phyloP scores from a whole-genome alignment of 495 filamentous ascomycete species.

The Penicillium desertorum region DNA sequence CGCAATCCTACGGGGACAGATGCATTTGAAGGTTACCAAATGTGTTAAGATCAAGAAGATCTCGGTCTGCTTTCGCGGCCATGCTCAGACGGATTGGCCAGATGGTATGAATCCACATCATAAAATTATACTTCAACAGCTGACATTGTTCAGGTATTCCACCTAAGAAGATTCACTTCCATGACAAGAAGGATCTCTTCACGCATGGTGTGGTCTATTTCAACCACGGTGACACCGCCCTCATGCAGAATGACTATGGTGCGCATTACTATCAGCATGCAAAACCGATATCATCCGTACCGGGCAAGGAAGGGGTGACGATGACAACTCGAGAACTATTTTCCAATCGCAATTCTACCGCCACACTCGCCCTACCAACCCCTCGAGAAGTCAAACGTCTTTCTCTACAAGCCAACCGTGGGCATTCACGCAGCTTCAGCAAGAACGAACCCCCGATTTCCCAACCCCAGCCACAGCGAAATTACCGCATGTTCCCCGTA shows the following conservation, averaged over 20 bases:
- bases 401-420: constrained; percentile 72
- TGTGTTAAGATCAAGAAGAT: constrained; percentile 94
- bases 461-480: constrained; percentile 72
- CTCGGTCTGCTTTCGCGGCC: constrained; percentile 79
- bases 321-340: constrained; percentile 45
- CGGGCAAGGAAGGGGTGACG: constrained; percentile 49
- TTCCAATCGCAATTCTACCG: constrained; percentile 40
- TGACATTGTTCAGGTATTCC: constrained; percentile 67
- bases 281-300: constrained; percentile 41
- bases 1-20: constrained; percentile 80
- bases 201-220: constrained; percentile 51
- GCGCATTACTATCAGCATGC: constrained; percentile 48
- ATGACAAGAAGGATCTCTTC: constrained; percentile 66
- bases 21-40: constrained; percentile 82
- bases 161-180: constrained; percentile 78
- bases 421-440: constrained; percentile 79
- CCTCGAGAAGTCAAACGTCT: constrained; percentile 60
- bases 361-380: constrained; percentile 39
- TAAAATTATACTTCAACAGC: not conserved
- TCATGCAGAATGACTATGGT: constrained; percentile 62
- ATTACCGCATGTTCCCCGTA: constrained; percentile 84
- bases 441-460: constrained; percentile 67
- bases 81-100: constrained; percentile 91
- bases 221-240: constrained; percentile 57
- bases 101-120: constrained; percentile 60